These are phyloP conservation scores for Gentiana dahurica DNA, from an alignment of 257 asterid genomes.

Conservation along the genomic window DNA sequence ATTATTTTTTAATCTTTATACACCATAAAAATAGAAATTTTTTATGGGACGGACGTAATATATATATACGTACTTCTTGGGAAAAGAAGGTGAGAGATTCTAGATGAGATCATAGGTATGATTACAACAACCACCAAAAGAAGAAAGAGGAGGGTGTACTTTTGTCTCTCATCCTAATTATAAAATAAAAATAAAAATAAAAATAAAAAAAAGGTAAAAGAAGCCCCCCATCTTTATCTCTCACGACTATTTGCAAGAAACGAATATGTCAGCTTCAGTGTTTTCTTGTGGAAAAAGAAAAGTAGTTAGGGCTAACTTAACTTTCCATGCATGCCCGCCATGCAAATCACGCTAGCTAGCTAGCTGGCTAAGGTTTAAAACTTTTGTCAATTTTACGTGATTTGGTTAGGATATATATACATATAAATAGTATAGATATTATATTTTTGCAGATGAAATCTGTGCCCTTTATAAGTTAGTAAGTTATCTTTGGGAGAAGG, in stretches of 20 bases:
- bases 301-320: constrained; percentile 11
- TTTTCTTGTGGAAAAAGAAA: constrained; percentile 12
- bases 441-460: too few species aligned
- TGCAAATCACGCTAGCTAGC: constrained; percentile 46
- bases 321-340: constrained; percentile 48
- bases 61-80: constrained; percentile 12
- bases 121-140: constrained; percentile 3
- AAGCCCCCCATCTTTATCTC: constrained; percentile 29
- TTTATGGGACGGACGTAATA: constrained; percentile 58
- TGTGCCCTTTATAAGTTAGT: not conserved
- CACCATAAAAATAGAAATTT: constrained; percentile 5
- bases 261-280: constrained; percentile 47
- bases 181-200: too few species aligned
- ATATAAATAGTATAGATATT: too few species aligned
- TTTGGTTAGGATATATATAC: too few species aligned
- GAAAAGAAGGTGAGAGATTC: not conserved
- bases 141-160: constrained; percentile 34
- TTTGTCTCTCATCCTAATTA: constrained; percentile 58
- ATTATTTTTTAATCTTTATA: too few species aligned
- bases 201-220: constrained; percentile 58
- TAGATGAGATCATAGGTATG: constrained; percentile 11
- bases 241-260: constrained; percentile 70
- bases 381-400: not conserved
- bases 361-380: not conserved
- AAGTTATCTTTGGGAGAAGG: not conserved